A percentile compares a stretch with the other conserved stretches of the same genome.
Conservation (phyloP, 768 basidiomycete genomes). For the Tricholoma sp. region DNA sequence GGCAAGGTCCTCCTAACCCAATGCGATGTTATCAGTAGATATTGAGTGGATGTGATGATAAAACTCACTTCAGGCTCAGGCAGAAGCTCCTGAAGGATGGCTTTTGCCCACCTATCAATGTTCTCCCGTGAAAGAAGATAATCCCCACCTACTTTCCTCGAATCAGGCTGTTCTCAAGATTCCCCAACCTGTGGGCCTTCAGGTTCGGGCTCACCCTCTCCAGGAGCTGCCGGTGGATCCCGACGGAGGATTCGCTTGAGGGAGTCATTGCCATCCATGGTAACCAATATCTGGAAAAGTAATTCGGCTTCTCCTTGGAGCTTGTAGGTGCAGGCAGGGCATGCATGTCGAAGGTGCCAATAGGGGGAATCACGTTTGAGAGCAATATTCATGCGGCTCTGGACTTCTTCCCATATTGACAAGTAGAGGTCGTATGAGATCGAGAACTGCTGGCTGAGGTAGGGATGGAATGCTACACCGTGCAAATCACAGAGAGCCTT, state of each 20-base stretch:
- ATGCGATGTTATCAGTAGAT: neutral
- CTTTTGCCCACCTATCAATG: constrained; percentile 19
- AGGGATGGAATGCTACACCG: constrained; percentile 11
- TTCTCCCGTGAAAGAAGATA: constrained; percentile 17
- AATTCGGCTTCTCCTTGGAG: constrained; percentile 19
- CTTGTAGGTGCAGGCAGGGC: constrained; percentile 24
- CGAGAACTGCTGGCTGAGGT: constrained; percentile 18
- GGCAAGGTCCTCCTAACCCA: constrained; percentile 2
- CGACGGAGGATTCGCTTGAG: constrained; percentile 15
- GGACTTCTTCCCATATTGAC: constrained; percentile 6
- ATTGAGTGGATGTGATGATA: neutral
- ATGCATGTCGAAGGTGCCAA: constrained; percentile 23
- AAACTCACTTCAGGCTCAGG: neutral
- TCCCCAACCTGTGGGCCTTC: neutral
- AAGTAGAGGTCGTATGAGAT: constrained; percentile 24
- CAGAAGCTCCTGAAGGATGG: constrained; percentile 4
- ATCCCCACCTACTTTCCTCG: constrained; percentile 6
- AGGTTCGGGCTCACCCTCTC: constrained; percentile 1
- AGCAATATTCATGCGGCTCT: constrained; percentile 8
- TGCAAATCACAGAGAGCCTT: constrained; percentile 27
- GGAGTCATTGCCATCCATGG: constrained; percentile 27
- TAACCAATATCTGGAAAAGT: constrained; percentile 13
- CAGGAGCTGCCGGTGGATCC: neutral
- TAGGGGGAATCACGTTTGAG: constrained; percentile 18
- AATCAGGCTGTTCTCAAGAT: constrained; percentile 10